Percentiles rank a stretch among this genome's conserved stretches.
phyloP scores from a whole-genome alignment of 1,284 basidiomycete genomes.

The Pseudomicrostroma phylloplanum region DNA sequence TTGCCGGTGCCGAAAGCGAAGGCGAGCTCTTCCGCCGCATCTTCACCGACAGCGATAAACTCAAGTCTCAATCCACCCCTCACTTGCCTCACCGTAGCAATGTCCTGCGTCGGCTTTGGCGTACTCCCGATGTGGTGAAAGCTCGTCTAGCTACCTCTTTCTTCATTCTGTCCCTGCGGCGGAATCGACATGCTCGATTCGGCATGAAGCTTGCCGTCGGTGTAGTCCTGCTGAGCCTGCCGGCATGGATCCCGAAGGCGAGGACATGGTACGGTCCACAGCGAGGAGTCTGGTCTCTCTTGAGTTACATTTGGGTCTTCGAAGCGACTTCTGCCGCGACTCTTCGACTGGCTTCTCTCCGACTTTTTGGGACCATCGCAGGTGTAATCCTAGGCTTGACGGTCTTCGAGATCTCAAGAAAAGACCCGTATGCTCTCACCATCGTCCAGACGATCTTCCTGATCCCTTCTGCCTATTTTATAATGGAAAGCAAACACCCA shows the following conservation, averaged over 20 bases:
- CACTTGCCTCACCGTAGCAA: neutral
- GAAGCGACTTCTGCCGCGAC: slow-evolving; percentile 55
- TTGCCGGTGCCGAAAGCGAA: neutral
- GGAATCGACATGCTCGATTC: slow-evolving; percentile 53
- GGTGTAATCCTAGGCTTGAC: slow-evolving; percentile 53
- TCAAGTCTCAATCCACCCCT: too few relatives aligned
- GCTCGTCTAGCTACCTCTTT: slow-evolving; percentile 23
- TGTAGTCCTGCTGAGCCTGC: slow-evolving; percentile 52
- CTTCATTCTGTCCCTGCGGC: slow-evolving; percentile 30
- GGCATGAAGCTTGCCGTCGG: slow-evolving; percentile 53
- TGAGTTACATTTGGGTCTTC: slow-evolving; percentile 52
- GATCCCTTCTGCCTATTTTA: slow-evolving; percentile 51
- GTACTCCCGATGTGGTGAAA: slow-evolving; percentile 12
- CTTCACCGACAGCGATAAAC: neutral
- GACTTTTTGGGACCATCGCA: slow-evolving; percentile 53
- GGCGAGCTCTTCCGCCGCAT: neutral
- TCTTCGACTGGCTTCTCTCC: slow-evolving; percentile 52
- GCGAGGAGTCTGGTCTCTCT: slow-evolving; percentile 52
- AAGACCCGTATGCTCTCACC: slow-evolving; percentile 53
- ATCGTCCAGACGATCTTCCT: slow-evolving; percentile 50
- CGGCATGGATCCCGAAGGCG: slow-evolving; percentile 49
- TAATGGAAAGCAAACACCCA: slow-evolving; percentile 46
- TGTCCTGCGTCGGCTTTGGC: neutral
- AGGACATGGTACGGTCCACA: slow-evolving; percentile 51
- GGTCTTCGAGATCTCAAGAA: slow-evolving; percentile 51